Conservation (phyloP, 805 yeast genomes). For the Saccharomyces kudriavzevii region DNA sequence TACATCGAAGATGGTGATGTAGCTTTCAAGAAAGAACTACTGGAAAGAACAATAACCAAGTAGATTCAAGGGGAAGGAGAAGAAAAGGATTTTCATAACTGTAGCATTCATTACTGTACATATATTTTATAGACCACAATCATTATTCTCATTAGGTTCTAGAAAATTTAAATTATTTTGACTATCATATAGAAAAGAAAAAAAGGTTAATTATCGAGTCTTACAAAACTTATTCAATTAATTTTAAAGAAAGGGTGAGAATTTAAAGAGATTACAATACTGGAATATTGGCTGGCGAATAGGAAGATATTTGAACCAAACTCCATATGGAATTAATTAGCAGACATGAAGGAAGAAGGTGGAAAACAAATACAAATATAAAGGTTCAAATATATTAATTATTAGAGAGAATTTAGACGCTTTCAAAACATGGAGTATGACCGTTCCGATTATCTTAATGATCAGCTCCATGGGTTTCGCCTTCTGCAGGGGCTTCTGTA, state of each 20-base stretch:
- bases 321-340: not conserved
- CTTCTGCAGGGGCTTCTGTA: not conserved
- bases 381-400: not conserved
- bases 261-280: not conserved
- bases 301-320: not conserved
- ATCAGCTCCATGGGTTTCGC: constrained; percentile 4
- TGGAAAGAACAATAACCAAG: constrained; percentile 11
- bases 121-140: not conserved
- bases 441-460: not conserved
- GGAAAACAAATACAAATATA: not conserved
- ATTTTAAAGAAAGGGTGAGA: not conserved
- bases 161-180: not conserved
- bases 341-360: not conserved
- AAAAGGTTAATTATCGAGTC: not conserved
- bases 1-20: constrained; percentile 19
- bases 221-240: not conserved
- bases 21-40: constrained; percentile 21
- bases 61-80: not conserved
- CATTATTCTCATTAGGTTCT: too few relatives aligned
- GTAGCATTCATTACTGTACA: not conserved
- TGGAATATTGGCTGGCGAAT: not conserved
- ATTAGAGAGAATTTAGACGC: not conserved
- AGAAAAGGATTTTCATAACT: not conserved
- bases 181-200: not conserved
- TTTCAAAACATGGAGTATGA: not conserved